Percentiles rank a stretch among this genome's conserved stretches.
Evolutionary conservation across 2,329 filamentous ascomycete species (phyloP).

Genomic region (Talaromyces sp.): DNA sequence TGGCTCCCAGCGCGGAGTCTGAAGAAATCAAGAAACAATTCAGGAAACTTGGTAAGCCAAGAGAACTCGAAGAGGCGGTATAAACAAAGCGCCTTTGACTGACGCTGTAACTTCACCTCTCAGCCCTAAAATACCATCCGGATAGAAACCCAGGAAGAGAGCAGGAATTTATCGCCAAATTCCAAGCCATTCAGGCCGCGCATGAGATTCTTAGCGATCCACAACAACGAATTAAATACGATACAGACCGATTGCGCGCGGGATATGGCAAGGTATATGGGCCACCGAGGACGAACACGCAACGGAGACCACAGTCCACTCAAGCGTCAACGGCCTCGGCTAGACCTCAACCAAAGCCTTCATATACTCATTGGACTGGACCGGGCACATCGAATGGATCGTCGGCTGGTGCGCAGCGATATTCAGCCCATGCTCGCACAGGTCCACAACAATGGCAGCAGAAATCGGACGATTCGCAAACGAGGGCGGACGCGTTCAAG

Average conservation of each 20-base stretch:
- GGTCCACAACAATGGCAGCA: conserved; percentile 44
- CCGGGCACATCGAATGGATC: conserved; percentile 31
- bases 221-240: conserved; percentile 62
- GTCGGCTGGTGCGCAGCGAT: conserved; percentile 44
- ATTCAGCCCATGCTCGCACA: conserved; percentile 45
- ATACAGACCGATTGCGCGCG: conserved; percentile 60
- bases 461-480: conserved; percentile 42
- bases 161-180: conserved; percentile 75
- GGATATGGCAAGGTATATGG: conserved; percentile 44
- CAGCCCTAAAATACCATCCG: conserved; percentile 82
- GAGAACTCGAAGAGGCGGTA: neutral
- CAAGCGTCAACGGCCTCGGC: conserved; percentile 8
- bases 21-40: conserved; percentile 86
- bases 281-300: conserved; percentile 29
- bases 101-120: conserved; percentile 4
- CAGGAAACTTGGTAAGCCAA: conserved; percentile 70
- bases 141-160: conserved; percentile 86
- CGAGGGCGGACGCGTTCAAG: conserved; percentile 48
- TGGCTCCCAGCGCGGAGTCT: conserved; percentile 67
- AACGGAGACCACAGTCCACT: conserved; percentile 34
- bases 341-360: conserved; percentile 26
- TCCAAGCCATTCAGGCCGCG: conserved; percentile 83
- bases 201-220: conserved; percentile 73
- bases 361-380: conserved; percentile 15
- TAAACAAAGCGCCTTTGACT: conserved; percentile 2